Percentiles rank a stretch among this genome's conserved stretches.
Evolutionary conservation across 345 rosid genomes (phyloP).

Genomic region (Acer negundo): DNA sequence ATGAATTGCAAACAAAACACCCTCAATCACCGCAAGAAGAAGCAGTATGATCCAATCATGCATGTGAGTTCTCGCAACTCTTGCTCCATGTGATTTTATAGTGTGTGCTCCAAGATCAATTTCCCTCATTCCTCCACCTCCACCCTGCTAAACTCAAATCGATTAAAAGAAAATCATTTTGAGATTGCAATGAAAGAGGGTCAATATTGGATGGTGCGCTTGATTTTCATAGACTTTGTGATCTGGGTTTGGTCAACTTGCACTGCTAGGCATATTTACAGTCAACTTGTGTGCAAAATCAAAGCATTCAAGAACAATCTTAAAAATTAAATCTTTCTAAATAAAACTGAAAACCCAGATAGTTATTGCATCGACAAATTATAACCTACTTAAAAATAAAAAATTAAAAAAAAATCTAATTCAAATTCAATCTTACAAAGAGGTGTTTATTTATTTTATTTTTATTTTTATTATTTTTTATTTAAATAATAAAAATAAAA

Average conservation of each 20-base stretch:
- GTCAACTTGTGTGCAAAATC: not conserved
- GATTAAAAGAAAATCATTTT: not conserved
- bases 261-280: not conserved
- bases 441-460: too few species aligned
- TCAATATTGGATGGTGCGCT: not conserved
- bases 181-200: not conserved
- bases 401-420: not conserved
- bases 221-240: not conserved
- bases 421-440: not conserved
- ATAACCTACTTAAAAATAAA: not conserved
- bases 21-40: slow-evolving; percentile 47
- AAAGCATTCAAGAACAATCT: not conserved
- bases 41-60: slow-evolving; percentile 82
- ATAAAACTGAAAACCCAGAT: not conserved
- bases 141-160: slow-evolving; percentile 19
- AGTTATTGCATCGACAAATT: not conserved
- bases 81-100: slow-evolving; percentile 58
- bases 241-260: not conserved
- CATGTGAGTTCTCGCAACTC: slow-evolving; percentile 54
- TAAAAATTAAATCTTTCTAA: not conserved
- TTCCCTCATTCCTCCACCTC: slow-evolving; percentile 49
- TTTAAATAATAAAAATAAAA: too few species aligned
- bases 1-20: slow-evolving; percentile 44
- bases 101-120: slow-evolving; percentile 49
- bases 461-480: too few species aligned